These are phyloP conservation scores for Breviolum minutum DNA, from an alignment of 73 alveolate genomes.

Conservation along the genomic window DNA sequence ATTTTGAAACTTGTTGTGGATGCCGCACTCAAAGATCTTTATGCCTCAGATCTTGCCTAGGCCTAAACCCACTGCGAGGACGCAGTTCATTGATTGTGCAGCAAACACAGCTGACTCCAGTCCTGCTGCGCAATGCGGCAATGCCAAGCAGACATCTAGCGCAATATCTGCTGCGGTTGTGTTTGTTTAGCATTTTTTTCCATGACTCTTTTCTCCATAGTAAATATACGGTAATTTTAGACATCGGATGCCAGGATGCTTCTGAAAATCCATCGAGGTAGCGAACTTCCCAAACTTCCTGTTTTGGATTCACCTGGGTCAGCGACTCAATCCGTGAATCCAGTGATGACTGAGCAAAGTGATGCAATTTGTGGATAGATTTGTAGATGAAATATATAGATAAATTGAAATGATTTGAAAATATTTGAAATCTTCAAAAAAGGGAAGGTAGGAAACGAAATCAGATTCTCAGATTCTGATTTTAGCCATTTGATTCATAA, in stretches of 20 bases:
- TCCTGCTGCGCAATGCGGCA: constrained; percentile 15
- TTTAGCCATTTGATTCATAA: not conserved
- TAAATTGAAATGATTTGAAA: no score
- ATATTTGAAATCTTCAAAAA: no score
- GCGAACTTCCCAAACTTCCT: constrained; percentile 86
- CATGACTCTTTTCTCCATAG: no score
- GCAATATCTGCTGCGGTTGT: not conserved
- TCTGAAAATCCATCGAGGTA: not conserved
- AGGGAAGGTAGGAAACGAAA: no score
- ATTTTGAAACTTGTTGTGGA: no score
- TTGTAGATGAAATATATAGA: no score
- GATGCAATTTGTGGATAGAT: no score
- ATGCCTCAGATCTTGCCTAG: not conserved
- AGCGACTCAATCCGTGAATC: not conserved
- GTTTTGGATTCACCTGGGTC: constrained; percentile 71
- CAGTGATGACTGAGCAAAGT: no score
- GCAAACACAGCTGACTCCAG: constrained; percentile 65
- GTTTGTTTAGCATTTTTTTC: no score
- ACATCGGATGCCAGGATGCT: not conserved
- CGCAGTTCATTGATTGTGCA: not conserved
- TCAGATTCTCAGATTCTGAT: not conserved
- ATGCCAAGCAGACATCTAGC: not conserved
- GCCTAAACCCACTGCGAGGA: not conserved
- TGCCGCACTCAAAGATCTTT: not conserved
- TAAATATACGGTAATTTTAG: no score